Evolutionary conservation across 163 green algal genomes (phyloP).

Genomic region (Scenedesmus sp.): DNA sequence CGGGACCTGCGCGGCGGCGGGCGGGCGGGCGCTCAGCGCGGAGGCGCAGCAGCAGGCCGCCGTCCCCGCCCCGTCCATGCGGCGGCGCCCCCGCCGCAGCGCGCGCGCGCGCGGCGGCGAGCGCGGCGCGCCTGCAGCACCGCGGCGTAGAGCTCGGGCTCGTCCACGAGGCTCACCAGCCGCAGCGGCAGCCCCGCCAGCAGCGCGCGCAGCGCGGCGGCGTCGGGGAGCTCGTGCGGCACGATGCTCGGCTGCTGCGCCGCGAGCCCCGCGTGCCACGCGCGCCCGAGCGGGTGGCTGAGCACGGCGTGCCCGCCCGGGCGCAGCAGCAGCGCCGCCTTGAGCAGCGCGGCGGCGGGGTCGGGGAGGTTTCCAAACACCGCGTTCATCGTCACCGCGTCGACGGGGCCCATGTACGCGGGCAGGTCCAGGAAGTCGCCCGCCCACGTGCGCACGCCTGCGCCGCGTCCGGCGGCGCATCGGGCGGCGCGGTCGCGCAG

Average conservation of each 20-base stretch:
- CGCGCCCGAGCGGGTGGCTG: constrained; percentile 71
- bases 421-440: constrained; percentile 81
- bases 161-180: constrained; percentile 62
- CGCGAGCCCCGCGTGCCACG: constrained; percentile 53
- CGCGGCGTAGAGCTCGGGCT: constrained; percentile 71
- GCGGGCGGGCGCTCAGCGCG: neutral
- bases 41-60: neutral
- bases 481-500: too few species aligned
- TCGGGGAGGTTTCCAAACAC: constrained; percentile 80
- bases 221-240: constrained; percentile 67
- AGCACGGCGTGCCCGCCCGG: constrained; percentile 71
- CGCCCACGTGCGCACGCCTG: constrained; percentile 77
- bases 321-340: constrained; percentile 47
- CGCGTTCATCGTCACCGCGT: constrained; percentile 80
- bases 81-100: too few species aligned
- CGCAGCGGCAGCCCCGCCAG: constrained; percentile 69
- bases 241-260: constrained; percentile 48
- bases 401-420: constrained; percentile 69
- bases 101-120: too few species aligned
- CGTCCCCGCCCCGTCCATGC: too few species aligned
- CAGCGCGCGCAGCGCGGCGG: constrained; percentile 58
- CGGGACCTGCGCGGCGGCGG: constrained; percentile 67
- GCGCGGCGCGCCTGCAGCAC: constrained; percentile 70
- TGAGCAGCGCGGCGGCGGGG: constrained; percentile 60
- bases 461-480: too few species aligned